phyloP scores from a whole-genome alignment of 75 land plant genomes.

The Pinus tabuliformis region DNA sequence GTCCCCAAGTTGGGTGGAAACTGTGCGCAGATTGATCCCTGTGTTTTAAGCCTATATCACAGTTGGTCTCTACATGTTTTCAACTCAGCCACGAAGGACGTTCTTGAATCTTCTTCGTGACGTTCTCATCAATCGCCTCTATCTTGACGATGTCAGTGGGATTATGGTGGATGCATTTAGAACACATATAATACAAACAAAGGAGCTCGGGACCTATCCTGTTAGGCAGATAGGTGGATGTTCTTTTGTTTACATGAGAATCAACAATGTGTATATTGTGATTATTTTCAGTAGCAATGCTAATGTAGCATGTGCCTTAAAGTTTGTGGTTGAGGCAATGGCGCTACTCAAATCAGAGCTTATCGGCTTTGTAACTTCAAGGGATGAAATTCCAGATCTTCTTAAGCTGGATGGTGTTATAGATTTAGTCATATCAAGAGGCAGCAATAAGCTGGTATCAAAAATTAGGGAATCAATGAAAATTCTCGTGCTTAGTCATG shows the following conservation, averaged over 20 bases:
- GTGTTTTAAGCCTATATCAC: no score
- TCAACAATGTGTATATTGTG: constrained; percentile 99
- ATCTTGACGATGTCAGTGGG: constrained; percentile 37
- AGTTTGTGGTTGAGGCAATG: constrained; percentile 99
- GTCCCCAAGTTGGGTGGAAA: no score
- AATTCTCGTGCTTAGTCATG: constrained; percentile 67
- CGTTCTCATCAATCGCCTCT: no score
- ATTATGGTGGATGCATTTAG: constrained; percentile 99
- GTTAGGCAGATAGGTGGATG: constrained; percentile 98
- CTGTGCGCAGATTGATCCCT: no score
- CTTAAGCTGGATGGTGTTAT: constrained; percentile 96
- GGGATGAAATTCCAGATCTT: neutral
- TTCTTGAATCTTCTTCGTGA: no score
- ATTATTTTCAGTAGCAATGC: constrained; percentile 99
- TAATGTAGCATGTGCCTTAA: constrained; percentile 95
- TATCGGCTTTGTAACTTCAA: no score
- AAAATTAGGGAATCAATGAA: constrained; percentile 88
- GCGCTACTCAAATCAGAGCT: constrained; percentile 66
- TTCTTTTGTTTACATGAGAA: constrained; percentile 98
- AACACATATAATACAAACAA: constrained; percentile 96
- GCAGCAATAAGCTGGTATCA: constrained; percentile 88
- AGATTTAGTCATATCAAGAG: constrained; percentile 97
- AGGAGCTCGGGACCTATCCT: constrained; percentile 97
- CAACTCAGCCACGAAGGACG: no score
- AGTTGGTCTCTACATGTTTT: no score